A percentile compares a stretch with the other conserved stretches of the same genome.
These are phyloP conservation scores for Didymella segeticola DNA, from an alignment of 2,329 filamentous ascomycete species.

Conservation along the genomic window DNA sequence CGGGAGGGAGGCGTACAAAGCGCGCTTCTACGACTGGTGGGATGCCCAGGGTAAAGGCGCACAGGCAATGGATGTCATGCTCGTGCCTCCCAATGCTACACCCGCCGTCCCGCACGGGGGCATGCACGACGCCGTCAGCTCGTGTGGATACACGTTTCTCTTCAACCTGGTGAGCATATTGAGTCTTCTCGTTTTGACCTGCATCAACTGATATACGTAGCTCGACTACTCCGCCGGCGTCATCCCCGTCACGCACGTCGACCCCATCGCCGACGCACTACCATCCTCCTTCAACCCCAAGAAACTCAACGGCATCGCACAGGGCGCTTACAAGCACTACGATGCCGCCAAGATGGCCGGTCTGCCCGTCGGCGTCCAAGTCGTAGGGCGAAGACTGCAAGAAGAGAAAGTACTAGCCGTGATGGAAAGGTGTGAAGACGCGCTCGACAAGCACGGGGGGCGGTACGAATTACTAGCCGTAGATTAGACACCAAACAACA, in stretches of 20 bases:
- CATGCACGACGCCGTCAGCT: constrained; percentile 84
- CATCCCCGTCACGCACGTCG: constrained; percentile 84
- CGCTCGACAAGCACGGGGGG: constrained; percentile 64
- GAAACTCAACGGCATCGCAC: constrained; percentile 78
- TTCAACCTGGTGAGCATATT: constrained; percentile 73
- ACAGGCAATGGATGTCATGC: constrained; percentile 70
- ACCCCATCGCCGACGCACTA: constrained; percentile 70
- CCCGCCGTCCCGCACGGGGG: constrained; percentile 85
- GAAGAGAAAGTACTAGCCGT: constrained; percentile 86
- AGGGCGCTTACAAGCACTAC: constrained; percentile 86
- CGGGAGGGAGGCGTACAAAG: constrained; percentile 78
- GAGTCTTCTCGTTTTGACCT: not conserved
- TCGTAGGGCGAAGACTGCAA: constrained; percentile 79
- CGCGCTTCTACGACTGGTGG: constrained; percentile 87
- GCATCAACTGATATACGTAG: constrained; percentile 47
- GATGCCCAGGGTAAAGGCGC: constrained; percentile 54
- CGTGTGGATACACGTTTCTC: constrained; percentile 91
- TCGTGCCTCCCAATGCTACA: constrained; percentile 87
- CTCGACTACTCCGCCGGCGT: constrained; percentile 87
- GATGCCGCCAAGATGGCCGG: constrained; percentile 84
- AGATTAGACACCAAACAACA: constrained; percentile 35
- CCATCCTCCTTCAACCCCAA: constrained; percentile 66
- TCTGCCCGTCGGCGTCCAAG: constrained; percentile 83
- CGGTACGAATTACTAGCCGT: constrained; percentile 59
- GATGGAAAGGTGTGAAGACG: constrained; percentile 80